Percentiles rank a stretch among this genome's conserved stretches.
phyloP scores from a whole-genome alignment of 208 protist genomes.

The Trypanosomatidae sp. region DNA sequence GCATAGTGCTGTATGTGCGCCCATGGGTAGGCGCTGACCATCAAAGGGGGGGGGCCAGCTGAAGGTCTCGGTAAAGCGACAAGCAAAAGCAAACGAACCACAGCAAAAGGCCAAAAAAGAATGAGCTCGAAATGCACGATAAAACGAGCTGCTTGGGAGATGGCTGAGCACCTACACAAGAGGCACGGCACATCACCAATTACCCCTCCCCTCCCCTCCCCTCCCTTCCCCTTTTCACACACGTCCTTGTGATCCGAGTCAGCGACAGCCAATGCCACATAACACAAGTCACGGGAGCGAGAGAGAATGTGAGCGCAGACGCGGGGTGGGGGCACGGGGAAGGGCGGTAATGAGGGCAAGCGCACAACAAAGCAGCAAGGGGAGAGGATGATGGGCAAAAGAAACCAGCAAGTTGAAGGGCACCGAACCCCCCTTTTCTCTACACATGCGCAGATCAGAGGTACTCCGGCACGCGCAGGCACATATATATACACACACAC shows the following conservation, averaged over 20 bases:
- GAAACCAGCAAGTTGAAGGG: neutral
- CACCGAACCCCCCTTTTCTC: neutral
- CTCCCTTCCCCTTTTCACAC: neutral
- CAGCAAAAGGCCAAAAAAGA: no score
- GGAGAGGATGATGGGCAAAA: neutral
- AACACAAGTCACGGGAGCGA: neutral
- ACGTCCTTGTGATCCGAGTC: neutral
- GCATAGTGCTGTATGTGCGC: neutral
- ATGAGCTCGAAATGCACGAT: neutral
- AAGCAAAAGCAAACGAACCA: neutral
- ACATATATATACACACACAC: neutral
- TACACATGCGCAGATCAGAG: neutral
- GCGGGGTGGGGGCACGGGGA: neutral
- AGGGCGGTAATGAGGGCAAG: neutral
- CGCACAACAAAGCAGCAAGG: neutral
- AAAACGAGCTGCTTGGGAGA: neutral
- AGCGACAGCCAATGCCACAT: neutral
- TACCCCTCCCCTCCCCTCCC: neutral
- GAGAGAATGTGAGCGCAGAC: neutral
- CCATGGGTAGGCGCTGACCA: neutral
- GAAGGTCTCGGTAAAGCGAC: neutral
- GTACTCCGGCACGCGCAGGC: neutral
- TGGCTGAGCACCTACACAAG: neutral
- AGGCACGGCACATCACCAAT: neutral
- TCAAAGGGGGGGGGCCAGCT: neutral